Evolutionary conservation across 2,329 filamentous ascomycete species (phyloP), one percentile per base, ranked within the genome.

Genomic region (Myriosclerotinia duriaeana): DNA sequence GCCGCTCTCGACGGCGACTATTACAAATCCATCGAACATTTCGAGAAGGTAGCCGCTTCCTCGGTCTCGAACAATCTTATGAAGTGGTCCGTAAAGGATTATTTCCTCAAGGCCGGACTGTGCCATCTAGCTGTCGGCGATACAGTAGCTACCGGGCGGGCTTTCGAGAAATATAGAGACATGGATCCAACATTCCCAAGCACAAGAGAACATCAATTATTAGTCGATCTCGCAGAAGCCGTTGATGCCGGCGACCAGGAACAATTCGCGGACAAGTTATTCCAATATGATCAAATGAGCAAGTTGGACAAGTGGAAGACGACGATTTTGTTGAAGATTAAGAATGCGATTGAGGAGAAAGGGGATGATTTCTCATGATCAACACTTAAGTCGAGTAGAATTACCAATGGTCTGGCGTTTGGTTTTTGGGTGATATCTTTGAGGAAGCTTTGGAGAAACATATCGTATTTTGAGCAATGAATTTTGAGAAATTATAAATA

Each of bases 221-320:
- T 98, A 52, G 82, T 84, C 9, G 93, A 97, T 77, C 81, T 98
- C 48, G 81, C 86, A 42, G 87, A 89, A 68, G 87, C 91, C 5
- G 84, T 97, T 67, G 89, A 95, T 75, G 84, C 86, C 42, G 88
- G 89, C 66, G 91, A 96, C 74, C 89, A 90, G 77, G 92, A 97
- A 74, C 83, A 84, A 69, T 98, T 96, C 75, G 86, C 89, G 30
- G 92, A 96, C 76, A 93, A 93, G 78, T 79, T 95, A 70, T 96
- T 90, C 82, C 88, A 94, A 77, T 98, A 87, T 76, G 93, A 97
- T 78, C 91, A 96, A 81, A 84, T 97, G 80, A 95, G 89, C 80
- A 95, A 95, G 83, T 81, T 98, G 75, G 93, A 97, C 77, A 95
- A 94, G 82, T 98, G 94, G 94, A 97, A 97, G 89, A 97, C 91